Percentiles rank a stretch among this genome's conserved stretches.
Evolutionary conservation across 768 basidiomycete species (phyloP).

Genomic region (Boletus rufocinnamomeus): DNA sequence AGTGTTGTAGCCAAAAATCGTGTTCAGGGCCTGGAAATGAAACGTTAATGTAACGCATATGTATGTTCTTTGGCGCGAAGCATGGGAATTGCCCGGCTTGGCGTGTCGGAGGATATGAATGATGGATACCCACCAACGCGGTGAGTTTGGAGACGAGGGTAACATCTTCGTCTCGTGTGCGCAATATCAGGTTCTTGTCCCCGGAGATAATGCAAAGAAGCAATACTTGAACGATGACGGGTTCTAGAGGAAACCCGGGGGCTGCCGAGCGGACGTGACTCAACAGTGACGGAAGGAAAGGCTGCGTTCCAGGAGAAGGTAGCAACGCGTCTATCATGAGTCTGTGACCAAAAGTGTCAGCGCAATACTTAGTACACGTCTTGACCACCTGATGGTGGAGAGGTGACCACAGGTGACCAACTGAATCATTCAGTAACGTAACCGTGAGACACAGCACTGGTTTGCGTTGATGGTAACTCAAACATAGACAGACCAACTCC

Average conservation of each 20-base stretch:
- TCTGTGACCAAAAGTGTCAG: conserved; percentile 7
- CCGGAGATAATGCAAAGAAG: conserved; percentile 65
- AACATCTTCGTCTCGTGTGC: conserved; percentile 67
- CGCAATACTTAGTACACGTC: not conserved
- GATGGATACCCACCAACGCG: conserved; percentile 47
- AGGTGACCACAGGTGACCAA: not conserved
- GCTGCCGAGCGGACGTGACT: conserved; percentile 45
- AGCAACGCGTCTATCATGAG: conserved; percentile 35
- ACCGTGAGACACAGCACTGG: conserved; percentile 22
- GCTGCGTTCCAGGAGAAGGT: conserved; percentile 43
- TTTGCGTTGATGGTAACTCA: conserved; percentile 28
- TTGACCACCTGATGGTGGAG: not conserved
- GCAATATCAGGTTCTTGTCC: conserved; percentile 63
- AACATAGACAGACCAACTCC: not conserved
- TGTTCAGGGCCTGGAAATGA: conserved; percentile 52
- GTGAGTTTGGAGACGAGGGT: conserved; percentile 57
- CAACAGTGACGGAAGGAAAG: conserved; percentile 53
- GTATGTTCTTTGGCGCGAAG: not conserved
- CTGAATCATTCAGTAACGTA: not conserved
- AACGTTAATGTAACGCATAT: conserved; percentile 8
- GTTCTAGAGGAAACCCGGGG: conserved; percentile 58
- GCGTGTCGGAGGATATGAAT: conserved; percentile 1
- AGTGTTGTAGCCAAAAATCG: conserved; percentile 58
- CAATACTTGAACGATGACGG: conserved; percentile 63
- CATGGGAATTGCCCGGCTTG: conserved; percentile 8